Conservation (phyloP, 768 basidiomycete genomes). For the Leucocoprinus sp. region DNA sequence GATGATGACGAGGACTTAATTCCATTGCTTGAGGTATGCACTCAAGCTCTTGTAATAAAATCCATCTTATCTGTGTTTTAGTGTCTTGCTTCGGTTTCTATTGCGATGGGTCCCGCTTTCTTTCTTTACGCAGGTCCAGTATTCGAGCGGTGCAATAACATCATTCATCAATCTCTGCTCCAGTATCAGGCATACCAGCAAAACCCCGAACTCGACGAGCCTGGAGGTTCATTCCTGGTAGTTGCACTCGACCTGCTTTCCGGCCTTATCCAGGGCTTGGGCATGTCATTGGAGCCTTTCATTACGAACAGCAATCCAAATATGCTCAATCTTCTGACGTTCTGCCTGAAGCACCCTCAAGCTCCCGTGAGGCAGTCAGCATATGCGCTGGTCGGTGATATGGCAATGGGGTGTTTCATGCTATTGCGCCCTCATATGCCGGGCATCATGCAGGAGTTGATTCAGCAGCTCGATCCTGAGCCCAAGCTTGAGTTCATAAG, state of each 20-base stretch:
- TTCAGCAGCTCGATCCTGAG: slow-evolving; percentile 84
- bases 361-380: slow-evolving; percentile 93
- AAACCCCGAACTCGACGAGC: slow-evolving; percentile 87
- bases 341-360: slow-evolving; percentile 93
- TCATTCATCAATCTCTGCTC: slow-evolving; percentile 76
- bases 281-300: slow-evolving; percentile 64
- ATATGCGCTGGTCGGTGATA: slow-evolving; percentile 96
- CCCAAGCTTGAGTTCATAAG: slow-evolving; percentile 92
- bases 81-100: slow-evolving; percentile 97
- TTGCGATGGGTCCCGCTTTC: slow-evolving; percentile 90
- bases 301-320: slow-evolving; percentile 67
- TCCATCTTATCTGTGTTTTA: slow-evolving; percentile 23
- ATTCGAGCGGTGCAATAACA: slow-evolving; percentile 82
- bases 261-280: slow-evolving; percentile 91
- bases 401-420: slow-evolving; percentile 92
- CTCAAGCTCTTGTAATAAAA: neutral
- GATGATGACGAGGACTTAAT: slow-evolving; percentile 92
- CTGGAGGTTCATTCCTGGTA: slow-evolving; percentile 95
- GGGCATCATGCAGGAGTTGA: slow-evolving; percentile 84
- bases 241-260: slow-evolving; percentile 96
- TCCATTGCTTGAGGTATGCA: slow-evolving; percentile 83
- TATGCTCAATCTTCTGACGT: slow-evolving; percentile 71
- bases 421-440: slow-evolving; percentile 81
- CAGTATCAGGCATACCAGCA: slow-evolving; percentile 85
- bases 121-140: slow-evolving; percentile 83